Base-by-base conservation (phyloP, 768 basidiomycete species). In the Lyophyllum atratum region DNA sequence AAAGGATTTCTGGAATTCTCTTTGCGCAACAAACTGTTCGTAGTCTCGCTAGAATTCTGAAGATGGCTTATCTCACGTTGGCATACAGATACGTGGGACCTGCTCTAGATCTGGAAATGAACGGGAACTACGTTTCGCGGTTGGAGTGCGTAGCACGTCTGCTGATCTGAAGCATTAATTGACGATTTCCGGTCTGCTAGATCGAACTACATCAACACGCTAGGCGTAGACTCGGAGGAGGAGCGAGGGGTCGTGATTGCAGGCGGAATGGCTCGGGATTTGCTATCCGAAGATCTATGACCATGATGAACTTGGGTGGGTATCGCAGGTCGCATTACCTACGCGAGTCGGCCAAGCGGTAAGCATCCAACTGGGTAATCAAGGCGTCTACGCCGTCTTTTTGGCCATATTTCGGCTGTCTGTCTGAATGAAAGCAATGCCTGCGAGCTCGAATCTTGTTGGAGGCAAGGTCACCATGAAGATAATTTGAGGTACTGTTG, bases 1-100 rank as follows among this genome's bases (percentile, higher is more conserved):
- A 76, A 77, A 64, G 74, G 75, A 19, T 81, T 80, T 58, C 61
- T 83, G 42, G 77, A 81, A 54, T 83, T 83, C 57, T 64, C 73
- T 11, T 54, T 78, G 25, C 73, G 81, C 47, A 78, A 81, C 56
- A 76, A 76, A 52, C 63, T 83, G 80, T 81, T 54, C 22, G 74
- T 69, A 8, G 34, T 29, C 12, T 46, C 33, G 26, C 45, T 28
- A 29, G 45, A n/a, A 25, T 8, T 21, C 17, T 43, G 5, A 11
- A 11, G 29, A 9, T 9, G 11, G 4, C 37, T 22, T 24, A 45
- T 48, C 34, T 7, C 48, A 15, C 15, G 24, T 43, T 24, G 43
- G 52, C 29, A n/a, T 21, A 12, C 45, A 82, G 80, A 44, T 82
- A 81, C 57, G 66, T 68, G 31, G 81, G 81, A 5, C 79, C 81